Evolutionary conservation across 169 alveolate species (phyloP).

Genomic region (Amoebophrya sp.): DNA sequence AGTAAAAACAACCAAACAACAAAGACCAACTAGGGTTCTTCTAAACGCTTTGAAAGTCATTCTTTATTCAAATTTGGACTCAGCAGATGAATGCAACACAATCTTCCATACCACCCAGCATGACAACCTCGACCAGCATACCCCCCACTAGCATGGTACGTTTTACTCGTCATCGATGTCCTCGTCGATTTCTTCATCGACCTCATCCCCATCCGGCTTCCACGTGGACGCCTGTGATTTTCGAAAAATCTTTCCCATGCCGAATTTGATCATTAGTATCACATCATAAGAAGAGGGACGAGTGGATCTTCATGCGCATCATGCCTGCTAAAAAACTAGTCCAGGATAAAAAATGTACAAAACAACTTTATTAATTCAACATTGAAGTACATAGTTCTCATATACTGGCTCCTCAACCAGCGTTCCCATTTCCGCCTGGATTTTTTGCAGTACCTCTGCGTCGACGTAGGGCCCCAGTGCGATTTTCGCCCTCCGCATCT

Average conservation of each 20-base stretch:
- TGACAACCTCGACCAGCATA: no score
- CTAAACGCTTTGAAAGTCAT: no score
- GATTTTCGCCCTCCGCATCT: neutral
- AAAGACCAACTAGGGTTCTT: no score
- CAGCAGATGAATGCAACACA: no score
- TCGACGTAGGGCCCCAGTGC: neutral
- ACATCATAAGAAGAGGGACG: no score
- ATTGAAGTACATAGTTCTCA: neutral
- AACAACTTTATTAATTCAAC: neutral
- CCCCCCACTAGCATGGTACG: no score
- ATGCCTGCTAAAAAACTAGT: neutral
- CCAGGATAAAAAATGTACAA: neutral
- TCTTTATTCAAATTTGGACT: no score
- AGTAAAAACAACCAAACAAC: no score
- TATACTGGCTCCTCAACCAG: slow-evolving; percentile 22
- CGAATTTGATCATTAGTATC: no score
- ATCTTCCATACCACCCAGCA: no score
- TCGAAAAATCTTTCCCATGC: no score
- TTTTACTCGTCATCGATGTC: neutral
- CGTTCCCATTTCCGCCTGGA: neutral
- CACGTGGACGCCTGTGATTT: neutral
- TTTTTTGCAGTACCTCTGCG: neutral
- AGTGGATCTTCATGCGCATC: no score
- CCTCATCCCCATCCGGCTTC: neutral
- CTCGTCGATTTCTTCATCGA: neutral